Percentiles rank a stretch among this genome's conserved stretches.
These are phyloP conservation scores for Teratosphaeriaceae sp. DNA, from an alignment of 2,329 filamentous ascomycete genomes.

Conservation along the genomic window DNA sequence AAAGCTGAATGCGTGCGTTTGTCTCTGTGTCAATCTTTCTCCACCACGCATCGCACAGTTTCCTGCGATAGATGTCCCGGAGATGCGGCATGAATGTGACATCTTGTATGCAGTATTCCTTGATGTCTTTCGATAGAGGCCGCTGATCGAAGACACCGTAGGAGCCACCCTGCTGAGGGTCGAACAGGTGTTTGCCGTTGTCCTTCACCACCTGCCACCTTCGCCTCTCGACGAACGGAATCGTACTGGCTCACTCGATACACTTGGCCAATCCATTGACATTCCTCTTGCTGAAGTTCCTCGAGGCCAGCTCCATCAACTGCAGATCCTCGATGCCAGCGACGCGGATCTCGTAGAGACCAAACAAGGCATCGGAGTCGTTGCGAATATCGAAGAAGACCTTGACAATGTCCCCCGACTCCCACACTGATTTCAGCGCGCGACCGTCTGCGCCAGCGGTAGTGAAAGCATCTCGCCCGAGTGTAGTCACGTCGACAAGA, in stretches of 20 bases:
- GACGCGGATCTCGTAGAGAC: slow-evolving; percentile 39
- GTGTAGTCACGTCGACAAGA: slow-evolving; percentile 40
- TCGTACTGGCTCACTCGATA: slow-evolving; percentile 25
- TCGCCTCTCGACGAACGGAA: slow-evolving; percentile 7
- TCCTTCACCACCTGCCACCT: slow-evolving; percentile 34
- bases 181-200: slow-evolving; percentile 34
- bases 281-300: slow-evolving; percentile 17
- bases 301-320: slow-evolving; percentile 47
- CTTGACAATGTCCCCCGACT: slow-evolving; percentile 40
- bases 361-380: slow-evolving; percentile 51
- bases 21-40: slow-evolving; percentile 23
- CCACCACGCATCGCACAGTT: slow-evolving; percentile 21
- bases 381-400: slow-evolving; percentile 54
- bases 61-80: slow-evolving; percentile 13
- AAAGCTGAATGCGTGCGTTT: slow-evolving; percentile 23
- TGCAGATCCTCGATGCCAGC: slow-evolving; percentile 48
- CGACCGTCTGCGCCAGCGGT: slow-evolving; percentile 20
- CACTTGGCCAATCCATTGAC: slow-evolving; percentile 36
- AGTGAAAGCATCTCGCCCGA: slow-evolving; percentile 35
- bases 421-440: slow-evolving; percentile 38
- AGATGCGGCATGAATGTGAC: slow-evolving; percentile 37
- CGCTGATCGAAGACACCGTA: slow-evolving; percentile 44
- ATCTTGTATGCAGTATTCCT: slow-evolving; percentile 43
- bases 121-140: slow-evolving; percentile 36
- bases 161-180: slow-evolving; percentile 36